Base-by-base conservation (phyloP, 202 grass and related monocot genomes). In the Digitaria exilis region DNA sequence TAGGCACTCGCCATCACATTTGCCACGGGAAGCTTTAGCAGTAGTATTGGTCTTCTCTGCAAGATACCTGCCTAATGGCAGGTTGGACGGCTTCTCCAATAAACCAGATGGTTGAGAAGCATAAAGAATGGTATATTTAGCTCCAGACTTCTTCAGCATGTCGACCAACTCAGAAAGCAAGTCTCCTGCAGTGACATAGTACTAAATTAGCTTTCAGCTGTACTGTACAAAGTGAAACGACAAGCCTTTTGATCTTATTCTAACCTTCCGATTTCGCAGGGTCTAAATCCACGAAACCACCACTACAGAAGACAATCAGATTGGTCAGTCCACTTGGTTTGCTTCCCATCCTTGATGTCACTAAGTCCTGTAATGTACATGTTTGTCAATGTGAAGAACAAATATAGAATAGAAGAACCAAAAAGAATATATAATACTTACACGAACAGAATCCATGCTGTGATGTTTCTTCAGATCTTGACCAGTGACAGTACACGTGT, bases 101-200 rank as follows among this genome's bases (percentile, higher is more conserved):
- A 79, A 74, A 79, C 65, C 82, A 75, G 76, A 71, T 25, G 97
- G 97, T 59, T 93, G 78, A 63, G 97, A 96, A 59, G 83, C 86
- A 89, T 96, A 99, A 65, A 99, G 91, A 65, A 99, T 43, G 7
- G 91, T 89, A 78, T 96, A 96, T 82, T 80, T 96, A 79, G 81
- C 87, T 14, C 87, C 86, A 50, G 82, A 89, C 3, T 92, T 65
- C 67, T 92, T 71, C 69, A 99, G 82, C 49, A 82, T 26, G 31
- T 31, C 21, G 16, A 99, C 78, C 30, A 99, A 73, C 32, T 89
- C 78, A 1, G 88, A 91, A 82, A 99, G 84, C 86, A 94, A 80
- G 79, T 96, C 89, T 51, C 97, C 97, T 96, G 86, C 30, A 71
- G 45, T 69, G 31, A 78, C 43, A 32, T 41, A 42, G 51, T 32